Base-by-base conservation (phyloP, 2,329 filamentous ascomycete genomes). In the Aspergillus luchuensis region DNA sequence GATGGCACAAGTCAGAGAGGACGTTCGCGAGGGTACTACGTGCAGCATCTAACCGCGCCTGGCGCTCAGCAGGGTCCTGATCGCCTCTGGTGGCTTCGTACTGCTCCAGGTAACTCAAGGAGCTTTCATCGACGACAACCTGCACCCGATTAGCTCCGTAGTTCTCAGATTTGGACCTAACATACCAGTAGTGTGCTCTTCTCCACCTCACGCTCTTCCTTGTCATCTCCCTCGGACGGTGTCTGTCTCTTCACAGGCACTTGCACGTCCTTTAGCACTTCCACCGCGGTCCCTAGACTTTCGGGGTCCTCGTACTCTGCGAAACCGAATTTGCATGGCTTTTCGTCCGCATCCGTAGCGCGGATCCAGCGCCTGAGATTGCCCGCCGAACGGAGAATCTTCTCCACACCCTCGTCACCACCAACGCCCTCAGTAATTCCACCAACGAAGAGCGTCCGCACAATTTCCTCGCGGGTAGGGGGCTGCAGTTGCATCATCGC, bases 271-370 rank as follows among this genome's bases (percentile, higher is more conserved):
- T 88, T 87, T 69, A 97, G 85, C 59, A 97, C 86, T 75, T 96
- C 92, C 58, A 93, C 87, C 47, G 94, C 95, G 48, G 89, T 89
- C 74, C 89, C 88, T 67, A 99, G 82, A 66, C 92, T 94, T 76
- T 97, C 91, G 23, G 89, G 87, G 75, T 98, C 93, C 64, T 97
- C 94, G 76, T 91, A 99, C 77, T 97, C 91, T 61, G 94, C 95
- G 78, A 99, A 98, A 13, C 94, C 95, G 81, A 98, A 98, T 64
- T 89, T 89, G 77, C 89, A 89, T 58, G 88, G 88, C 78, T 94
- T 95, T 66, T 90, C 87, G 66, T 92, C 88, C n/a, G 89, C 87
- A 74, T 91, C 87, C 17, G 85, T 87, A 36, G 88, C 89, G 62
- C 91, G 83, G 64, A 93, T 92, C 92, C 93, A 99, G 69, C 92